Conservation (phyloP, 75 land plant species). For the Cryptomeria japonica region DNA sequence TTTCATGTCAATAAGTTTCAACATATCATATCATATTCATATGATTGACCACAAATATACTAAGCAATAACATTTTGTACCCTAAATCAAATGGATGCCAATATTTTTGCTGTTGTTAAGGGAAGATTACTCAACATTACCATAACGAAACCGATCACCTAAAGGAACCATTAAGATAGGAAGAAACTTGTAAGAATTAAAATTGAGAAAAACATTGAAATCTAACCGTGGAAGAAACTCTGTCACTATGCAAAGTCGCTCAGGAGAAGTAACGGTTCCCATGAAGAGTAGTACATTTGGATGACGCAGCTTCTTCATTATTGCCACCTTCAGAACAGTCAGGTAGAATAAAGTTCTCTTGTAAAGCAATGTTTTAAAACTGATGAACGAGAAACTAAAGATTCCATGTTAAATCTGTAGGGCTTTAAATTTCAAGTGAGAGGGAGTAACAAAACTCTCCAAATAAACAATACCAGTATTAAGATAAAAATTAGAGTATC, state of each 20-base stretch:
- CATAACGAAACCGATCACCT: background rate
- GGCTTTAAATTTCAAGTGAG: background rate
- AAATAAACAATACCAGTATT: background rate
- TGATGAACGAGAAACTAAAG: background rate
- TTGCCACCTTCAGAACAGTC: constrained; percentile 60
- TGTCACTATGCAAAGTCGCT: constrained; percentile 76
- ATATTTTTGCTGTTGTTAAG: background rate
- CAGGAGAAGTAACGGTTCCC: constrained; percentile 77
- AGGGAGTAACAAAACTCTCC: background rate
- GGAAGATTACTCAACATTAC: background rate
- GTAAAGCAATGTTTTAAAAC: background rate
- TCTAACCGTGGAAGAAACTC: constrained; percentile 83
- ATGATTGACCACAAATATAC: background rate
- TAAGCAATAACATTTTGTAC: background rate
- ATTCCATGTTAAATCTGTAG: background rate
- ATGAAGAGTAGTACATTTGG: constrained; percentile 92
- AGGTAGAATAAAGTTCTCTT: background rate
- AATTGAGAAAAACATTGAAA: background rate
- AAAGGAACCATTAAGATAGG: background rate
- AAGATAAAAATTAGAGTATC: background rate
- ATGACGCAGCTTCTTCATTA: constrained; percentile 94
- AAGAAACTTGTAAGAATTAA: background rate
- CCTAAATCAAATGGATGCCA: background rate
- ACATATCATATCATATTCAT: background rate
- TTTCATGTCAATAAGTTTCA: too few relatives aligned